Conservation (phyloP, 208 protist genomes). For the Leishmania aethiopica region DNA sequence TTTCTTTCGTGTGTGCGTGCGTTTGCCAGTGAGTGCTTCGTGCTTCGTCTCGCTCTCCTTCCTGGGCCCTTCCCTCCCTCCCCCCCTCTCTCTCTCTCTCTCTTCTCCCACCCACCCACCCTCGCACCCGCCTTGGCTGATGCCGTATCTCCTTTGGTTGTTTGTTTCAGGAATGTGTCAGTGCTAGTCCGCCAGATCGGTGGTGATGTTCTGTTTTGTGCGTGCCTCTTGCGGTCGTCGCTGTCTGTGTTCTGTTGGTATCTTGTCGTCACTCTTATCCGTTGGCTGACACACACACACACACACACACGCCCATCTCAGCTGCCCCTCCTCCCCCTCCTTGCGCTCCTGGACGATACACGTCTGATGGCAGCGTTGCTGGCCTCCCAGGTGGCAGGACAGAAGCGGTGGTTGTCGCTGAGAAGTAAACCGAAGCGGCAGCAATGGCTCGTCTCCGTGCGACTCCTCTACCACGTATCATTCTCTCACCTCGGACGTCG, state of each 20-base stretch:
- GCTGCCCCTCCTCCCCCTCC: background rate
- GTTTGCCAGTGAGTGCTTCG: background rate
- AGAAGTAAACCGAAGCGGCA: background rate
- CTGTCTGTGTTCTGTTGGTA: background rate
- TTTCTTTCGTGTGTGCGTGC: background rate
- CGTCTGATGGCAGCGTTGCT: background rate
- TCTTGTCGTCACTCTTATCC: background rate
- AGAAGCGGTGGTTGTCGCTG: background rate
- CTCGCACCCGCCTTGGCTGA: background rate
- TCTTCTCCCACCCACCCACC: too few species aligned
- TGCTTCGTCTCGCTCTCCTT: background rate
- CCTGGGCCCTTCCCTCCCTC: conserved; percentile 1
- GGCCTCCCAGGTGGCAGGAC: background rate
- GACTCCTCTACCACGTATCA: background rate
- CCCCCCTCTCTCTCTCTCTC: background rate
- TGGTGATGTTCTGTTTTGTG: background rate
- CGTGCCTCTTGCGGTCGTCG: background rate
- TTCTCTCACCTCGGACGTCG: background rate
- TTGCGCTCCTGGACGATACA: background rate
- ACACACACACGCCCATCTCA: background rate
- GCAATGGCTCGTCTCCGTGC: background rate
- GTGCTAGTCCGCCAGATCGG: background rate
- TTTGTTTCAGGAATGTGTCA: background rate
- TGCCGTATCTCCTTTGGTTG: background rate
- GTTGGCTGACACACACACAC: background rate